Evolutionary conservation across 345 rosid species (phyloP), one percentile per base, ranked within the genome.

Genomic region (Stellera chamaejasme): DNA sequence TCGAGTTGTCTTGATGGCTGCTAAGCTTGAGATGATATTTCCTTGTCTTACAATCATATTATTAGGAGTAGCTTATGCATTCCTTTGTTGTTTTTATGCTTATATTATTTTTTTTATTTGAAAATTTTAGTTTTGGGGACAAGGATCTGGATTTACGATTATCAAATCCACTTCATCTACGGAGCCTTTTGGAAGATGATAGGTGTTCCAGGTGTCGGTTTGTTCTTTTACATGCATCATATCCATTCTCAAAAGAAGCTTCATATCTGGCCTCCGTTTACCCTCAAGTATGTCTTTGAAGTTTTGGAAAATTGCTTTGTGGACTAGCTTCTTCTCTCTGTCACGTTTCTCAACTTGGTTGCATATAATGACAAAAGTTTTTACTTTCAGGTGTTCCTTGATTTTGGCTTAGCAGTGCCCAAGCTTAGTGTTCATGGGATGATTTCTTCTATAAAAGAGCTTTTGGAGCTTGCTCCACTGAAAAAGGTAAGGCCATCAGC

Each of bases 221-320:
- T 2, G 92, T 93, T 69, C 87, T 93, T 59, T 77, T 93, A 61
- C 99, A 93, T 78, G 92, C 97, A 47, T 80, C 99, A 48, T 93
- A 89, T 73, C 99, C 97, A 47, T 93, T 82, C 77, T 89, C 96
- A 60, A 84, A 67, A 73, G 99, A 92, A 75, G 99, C 97, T 23
- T 87, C 97, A 36, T 84, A 71, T 76, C 69, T 93, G 27, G 84
- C 97, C 72, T 89, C 91, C 53, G 81, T 93, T 63, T 93, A 89
- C 72, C 52, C 77, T 11, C 99, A 89, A 89, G 97, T 84, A 56
- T 52, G 9, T 25, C 13, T 54, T 57, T 39, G 39, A 32, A 32
- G 39, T 32, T 32, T 8, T 32, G 0, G 39, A 32, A 32, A 32
- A 32, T 32, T 32, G 39, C 39, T 32, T 32, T 19, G 7, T 32